A percentile compares a stretch with the other conserved stretches of the same genome.
phyloP scores from a whole-genome alignment of 148 eudicot genomes.

The Amaranthus cruentus region DNA sequence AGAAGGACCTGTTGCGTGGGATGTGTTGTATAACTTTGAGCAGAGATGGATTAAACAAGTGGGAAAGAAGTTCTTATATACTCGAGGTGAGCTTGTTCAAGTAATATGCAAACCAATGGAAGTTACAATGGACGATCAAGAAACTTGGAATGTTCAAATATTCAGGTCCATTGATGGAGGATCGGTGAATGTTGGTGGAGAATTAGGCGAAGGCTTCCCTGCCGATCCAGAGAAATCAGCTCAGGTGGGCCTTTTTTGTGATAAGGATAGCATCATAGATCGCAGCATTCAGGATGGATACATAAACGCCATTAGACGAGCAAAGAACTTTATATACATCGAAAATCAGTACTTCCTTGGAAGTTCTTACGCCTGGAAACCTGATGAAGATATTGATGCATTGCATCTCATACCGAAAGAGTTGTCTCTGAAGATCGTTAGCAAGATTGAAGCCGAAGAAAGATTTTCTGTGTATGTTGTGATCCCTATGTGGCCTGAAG shows the following conservation, averaged over 20 bases:
- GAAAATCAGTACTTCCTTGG: conserved; percentile 88
- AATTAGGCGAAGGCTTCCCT: conserved; percentile 31
- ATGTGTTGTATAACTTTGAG: conserved; percentile 78
- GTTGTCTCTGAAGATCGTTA: conserved; percentile 62
- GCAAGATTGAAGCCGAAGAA: conserved; percentile 64
- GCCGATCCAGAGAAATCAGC: conserved; percentile 32
- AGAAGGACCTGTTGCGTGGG: conserved; percentile 90
- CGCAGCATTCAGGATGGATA: conserved; percentile 86
- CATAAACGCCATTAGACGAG: conserved; percentile 67
- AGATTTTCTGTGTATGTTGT: conserved; percentile 69
- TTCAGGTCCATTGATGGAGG: conserved; percentile 84
- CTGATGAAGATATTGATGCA: conserved; percentile 47
- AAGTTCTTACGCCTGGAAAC: conserved; percentile 71
- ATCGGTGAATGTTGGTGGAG: conserved; percentile 36
- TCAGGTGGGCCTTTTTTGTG: conserved; percentile 46
- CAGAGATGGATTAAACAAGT: conserved; percentile 80
- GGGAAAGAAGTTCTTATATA: conserved; percentile 28
- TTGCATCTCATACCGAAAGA: conserved; percentile 76
- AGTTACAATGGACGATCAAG: conserved; percentile 33
- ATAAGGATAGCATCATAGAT: conserved; percentile 53
- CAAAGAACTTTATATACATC: conserved; percentile 70
- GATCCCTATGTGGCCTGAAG: conserved; percentile 97
- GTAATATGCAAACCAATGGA: conserved; percentile 33
- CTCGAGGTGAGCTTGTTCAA: conserved; percentile 35
- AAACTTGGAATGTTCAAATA: conserved; percentile 79